Evolutionary conservation across 306 rosid genomes (phyloP).

Genomic region (Rosa multiflora): DNA sequence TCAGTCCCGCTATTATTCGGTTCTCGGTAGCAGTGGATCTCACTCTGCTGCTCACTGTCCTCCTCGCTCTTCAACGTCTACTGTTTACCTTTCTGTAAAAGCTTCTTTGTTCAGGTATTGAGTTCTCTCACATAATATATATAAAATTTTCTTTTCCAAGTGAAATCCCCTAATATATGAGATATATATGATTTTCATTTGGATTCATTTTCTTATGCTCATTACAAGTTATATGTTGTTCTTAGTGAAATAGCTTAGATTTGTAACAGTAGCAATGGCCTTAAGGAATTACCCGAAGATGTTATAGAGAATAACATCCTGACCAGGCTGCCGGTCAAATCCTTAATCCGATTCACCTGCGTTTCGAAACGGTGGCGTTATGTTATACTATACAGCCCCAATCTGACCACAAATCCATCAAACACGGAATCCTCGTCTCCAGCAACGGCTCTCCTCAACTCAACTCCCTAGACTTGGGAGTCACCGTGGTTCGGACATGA

Average conservation of each 20-base stretch:
- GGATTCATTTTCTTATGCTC: not conserved
- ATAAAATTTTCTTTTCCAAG: no score
- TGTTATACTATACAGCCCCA: not conserved
- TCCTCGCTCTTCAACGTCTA: not conserved
- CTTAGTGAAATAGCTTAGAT: not conserved
- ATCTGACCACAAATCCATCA: no score
- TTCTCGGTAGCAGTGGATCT: no score
- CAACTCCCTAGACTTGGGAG: not conserved
- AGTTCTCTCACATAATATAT: no score
- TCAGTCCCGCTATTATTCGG: no score
- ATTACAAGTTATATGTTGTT: no score
- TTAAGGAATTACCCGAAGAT: not conserved
- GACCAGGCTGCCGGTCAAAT: not conserved
- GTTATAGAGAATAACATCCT: not conserved
- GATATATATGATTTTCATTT: not conserved
- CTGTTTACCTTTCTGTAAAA: not conserved
- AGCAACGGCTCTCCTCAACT: not conserved
- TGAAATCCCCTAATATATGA: not conserved
- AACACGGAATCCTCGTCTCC: not conserved
- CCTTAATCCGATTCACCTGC: slow-evolving; percentile 8
- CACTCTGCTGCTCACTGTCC: no score
- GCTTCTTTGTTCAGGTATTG: not conserved
- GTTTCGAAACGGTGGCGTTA: not conserved
- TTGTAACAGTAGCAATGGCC: not conserved
- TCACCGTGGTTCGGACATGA: not conserved